Percentiles rank a stretch among this genome's conserved stretches.
phyloP scores from a whole-genome alignment of 768 basidiomycete species.

The Mrakia gelida region DNA sequence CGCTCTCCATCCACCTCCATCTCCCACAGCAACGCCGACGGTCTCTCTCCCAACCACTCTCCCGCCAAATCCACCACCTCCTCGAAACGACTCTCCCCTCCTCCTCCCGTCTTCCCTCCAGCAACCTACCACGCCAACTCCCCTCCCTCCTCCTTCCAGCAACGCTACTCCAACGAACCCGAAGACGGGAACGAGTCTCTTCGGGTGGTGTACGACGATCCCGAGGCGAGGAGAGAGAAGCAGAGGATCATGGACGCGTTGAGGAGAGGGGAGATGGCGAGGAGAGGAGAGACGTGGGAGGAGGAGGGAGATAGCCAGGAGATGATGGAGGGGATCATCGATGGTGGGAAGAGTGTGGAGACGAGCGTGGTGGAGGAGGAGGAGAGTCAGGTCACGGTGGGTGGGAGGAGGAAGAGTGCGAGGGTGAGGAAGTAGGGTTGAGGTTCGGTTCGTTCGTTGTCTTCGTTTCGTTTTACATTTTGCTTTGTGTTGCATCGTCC shows the following conservation, averaged over 20 bases:
- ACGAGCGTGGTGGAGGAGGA: neutral
- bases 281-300: slow-evolving; percentile 5
- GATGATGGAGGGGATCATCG: neutral
- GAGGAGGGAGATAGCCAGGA: neutral
- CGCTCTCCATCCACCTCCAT: neutral
- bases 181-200: neutral
- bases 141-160: neutral
- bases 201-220: slow-evolving; percentile 15
- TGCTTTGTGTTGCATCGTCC: neutral
- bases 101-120: neutral
- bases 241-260: neutral
- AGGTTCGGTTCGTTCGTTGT: neutral
- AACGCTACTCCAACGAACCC: neutral
- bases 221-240: slow-evolving; percentile 4
- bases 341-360: neutral
- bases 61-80: neutral
- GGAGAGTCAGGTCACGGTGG: slow-evolving; percentile 1
- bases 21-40: neutral
- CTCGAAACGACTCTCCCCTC: neutral
- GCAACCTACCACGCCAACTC: slow-evolving; percentile 1
- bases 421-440: neutral
- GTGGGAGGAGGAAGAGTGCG: slow-evolving; percentile 16
- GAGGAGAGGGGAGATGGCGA: slow-evolving; percentile 7
- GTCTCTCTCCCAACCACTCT: neutral
- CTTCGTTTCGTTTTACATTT: neutral